Conservation (phyloP, 1,284 basidiomycete species). For the Inonotus hispidus region DNA sequence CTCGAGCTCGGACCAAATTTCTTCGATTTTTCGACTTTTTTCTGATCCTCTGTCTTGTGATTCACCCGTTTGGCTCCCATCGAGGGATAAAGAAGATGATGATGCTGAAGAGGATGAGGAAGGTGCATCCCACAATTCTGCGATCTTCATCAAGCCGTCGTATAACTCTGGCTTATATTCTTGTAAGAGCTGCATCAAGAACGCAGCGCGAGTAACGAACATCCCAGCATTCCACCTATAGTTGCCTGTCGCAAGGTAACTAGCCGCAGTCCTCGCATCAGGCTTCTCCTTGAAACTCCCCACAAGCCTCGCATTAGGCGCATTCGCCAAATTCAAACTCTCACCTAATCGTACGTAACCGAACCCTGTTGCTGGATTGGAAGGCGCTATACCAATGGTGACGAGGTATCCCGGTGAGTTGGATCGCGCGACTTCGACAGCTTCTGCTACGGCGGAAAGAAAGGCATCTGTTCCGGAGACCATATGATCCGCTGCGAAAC, state of each 20-base stretch:
- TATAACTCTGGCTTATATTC: slow-evolving; percentile 69
- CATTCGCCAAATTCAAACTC: slow-evolving; percentile 53
- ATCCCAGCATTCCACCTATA: slow-evolving; percentile 87
- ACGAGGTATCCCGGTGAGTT: slow-evolving; percentile 56
- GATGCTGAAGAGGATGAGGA: background rate
- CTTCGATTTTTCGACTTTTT: slow-evolving; percentile 47
- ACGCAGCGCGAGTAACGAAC: slow-evolving; percentile 75
- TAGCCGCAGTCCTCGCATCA: slow-evolving; percentile 74
- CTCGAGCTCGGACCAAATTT: slow-evolving; percentile 69
- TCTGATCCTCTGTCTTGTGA: no score
- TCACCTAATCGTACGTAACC: slow-evolving; percentile 80
- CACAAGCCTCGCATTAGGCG: slow-evolving; percentile 76
- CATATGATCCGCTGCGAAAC: slow-evolving; percentile 85
- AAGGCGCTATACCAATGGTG: slow-evolving; percentile 81
- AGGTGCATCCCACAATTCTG: slow-evolving; percentile 54
- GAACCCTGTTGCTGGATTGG: slow-evolving; percentile 78
- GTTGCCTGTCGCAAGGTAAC: slow-evolving; percentile 75
- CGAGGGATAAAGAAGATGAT: no score
- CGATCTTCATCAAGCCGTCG: slow-evolving; percentile 60
- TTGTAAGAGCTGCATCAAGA: slow-evolving; percentile 61
- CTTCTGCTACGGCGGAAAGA: slow-evolving; percentile 73
- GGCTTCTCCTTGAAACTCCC: slow-evolving; percentile 83
- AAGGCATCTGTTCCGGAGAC: slow-evolving; percentile 83
- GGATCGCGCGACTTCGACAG: slow-evolving; percentile 70
- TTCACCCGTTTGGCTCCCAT: no score